Evolutionary conservation across 306 rosid genomes (phyloP).

Genomic region (Vigna hirtella): DNA sequence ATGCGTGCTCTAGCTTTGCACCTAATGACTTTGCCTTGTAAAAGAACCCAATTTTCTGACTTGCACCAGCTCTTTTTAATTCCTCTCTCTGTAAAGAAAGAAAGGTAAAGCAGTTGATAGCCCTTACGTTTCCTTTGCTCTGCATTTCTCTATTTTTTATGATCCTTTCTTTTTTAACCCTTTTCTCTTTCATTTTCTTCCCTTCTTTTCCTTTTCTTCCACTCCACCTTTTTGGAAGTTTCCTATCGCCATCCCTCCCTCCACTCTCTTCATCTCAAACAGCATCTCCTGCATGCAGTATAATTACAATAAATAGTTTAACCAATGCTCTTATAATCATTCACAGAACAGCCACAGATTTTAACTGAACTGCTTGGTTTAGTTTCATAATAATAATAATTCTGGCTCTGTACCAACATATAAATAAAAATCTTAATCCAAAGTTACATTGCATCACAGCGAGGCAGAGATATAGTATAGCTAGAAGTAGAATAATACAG

Average conservation of each 20-base stretch:
- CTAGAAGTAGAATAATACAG: not conserved
- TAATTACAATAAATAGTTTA: not conserved
- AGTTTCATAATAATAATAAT: not conserved
- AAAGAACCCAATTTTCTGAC: constrained; percentile 68
- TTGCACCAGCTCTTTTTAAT: constrained; percentile 45
- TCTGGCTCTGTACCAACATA: no score
- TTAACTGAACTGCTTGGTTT: not conserved
- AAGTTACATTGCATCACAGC: not conserved
- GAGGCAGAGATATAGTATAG: not conserved
- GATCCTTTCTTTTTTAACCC: constrained; percentile 59
- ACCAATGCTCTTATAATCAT: not conserved
- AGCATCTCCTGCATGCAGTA: constrained; percentile 36
- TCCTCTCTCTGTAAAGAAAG: constrained; percentile 52
- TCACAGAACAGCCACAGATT: not conserved
- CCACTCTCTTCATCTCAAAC: constrained; percentile 31
- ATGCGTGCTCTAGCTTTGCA: constrained; percentile 67
- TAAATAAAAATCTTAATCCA: not conserved
- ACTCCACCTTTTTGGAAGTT: constrained; percentile 75
- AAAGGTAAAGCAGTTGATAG: constrained; percentile 45
- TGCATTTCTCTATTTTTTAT: constrained; percentile 46
- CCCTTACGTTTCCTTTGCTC: constrained; percentile 50
- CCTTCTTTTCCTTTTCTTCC: constrained; percentile 42
- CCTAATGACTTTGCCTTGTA: constrained; percentile 65
- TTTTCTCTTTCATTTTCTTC: constrained; percentile 48
- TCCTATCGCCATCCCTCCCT: constrained; percentile 60